Percentiles rank a stretch among this genome's conserved stretches.
Conservation (phyloP, 352 stramenopile species). For the Globisporangium cylindrosporum region DNA sequence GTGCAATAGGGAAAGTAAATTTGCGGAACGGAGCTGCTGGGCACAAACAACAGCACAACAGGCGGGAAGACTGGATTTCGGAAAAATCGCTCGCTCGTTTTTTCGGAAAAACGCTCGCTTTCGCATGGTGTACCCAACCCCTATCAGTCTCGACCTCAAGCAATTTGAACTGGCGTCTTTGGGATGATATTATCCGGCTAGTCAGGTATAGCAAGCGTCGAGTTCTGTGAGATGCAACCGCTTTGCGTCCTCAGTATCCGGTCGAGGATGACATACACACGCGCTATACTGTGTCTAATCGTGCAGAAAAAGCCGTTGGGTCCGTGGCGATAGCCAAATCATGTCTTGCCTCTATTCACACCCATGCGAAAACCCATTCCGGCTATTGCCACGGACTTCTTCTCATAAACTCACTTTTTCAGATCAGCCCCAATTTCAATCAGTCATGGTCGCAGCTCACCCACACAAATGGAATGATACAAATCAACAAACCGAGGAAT, state of each 20-base stretch:
- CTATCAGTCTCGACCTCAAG: background rate
- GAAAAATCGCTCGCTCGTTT: background rate
- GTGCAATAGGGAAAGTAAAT: constrained; percentile 11
- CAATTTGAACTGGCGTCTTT: background rate
- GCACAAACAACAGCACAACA: background rate
- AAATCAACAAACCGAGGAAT: background rate
- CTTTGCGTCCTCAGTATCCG: background rate
- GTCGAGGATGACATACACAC: background rate
- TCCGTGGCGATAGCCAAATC: constrained; percentile 9
- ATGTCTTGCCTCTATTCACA: background rate
- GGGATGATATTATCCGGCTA: background rate
- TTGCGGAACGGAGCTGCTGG: background rate
- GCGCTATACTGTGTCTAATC: background rate
- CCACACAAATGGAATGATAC: background rate
- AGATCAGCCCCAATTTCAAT: background rate
- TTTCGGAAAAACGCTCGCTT: background rate
- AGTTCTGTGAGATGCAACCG: background rate
- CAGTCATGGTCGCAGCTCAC: background rate
- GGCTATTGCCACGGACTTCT: background rate
- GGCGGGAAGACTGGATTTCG: constrained; percentile 6
- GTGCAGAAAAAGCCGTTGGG: background rate
- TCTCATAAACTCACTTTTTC: background rate
- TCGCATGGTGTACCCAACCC: background rate
- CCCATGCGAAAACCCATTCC: background rate
- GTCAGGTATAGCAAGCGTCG: background rate